Percentiles rank a stretch among this genome's conserved stretches.
phyloP scores from a whole-genome alignment of 768 basidiomycete genomes.

The Boletus fagicola region DNA sequence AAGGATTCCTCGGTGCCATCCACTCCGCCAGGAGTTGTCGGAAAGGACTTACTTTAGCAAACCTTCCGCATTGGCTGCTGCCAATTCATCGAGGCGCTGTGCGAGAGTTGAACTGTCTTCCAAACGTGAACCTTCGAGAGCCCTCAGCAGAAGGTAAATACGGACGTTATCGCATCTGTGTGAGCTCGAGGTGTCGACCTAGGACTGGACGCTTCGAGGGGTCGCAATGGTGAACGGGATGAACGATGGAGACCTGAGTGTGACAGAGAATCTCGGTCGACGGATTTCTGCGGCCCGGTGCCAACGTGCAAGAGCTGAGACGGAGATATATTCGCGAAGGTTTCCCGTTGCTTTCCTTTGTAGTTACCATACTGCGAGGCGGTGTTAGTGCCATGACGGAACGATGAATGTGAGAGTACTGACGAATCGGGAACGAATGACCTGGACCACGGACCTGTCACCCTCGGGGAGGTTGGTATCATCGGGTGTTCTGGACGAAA shows the following conservation, averaged over 20 bases:
- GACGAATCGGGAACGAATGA: conserved; percentile 62
- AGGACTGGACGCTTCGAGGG: conserved; percentile 23
- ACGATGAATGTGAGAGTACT: conserved; percentile 31
- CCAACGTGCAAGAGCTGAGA: conserved; percentile 33
- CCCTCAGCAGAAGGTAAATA: conserved; percentile 17
- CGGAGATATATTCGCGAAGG: conserved; percentile 30
- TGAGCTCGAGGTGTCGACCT: conserved; percentile 27
- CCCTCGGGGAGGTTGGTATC: conserved; percentile 21
- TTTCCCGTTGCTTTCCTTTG: conserved; percentile 57
- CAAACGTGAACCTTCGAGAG: conserved; percentile 13
- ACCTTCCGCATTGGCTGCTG: conserved; percentile 76
- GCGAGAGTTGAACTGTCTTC: conserved; percentile 65
- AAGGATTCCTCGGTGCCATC: background rate
- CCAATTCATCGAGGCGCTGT: conserved; percentile 77
- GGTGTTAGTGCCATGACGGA: conserved; percentile 12
- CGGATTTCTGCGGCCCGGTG: conserved; percentile 20
- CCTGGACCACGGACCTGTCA: conserved; percentile 51
- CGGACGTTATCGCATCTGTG: conserved; percentile 58
- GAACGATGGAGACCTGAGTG: conserved; percentile 14
- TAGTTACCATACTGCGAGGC: conserved; percentile 49
- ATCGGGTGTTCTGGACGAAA: conserved; percentile 25
- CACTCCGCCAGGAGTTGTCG: background rate
- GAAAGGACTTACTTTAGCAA: conserved; percentile 58
- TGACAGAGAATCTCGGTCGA: conserved; percentile 17
- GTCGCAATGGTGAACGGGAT: conserved; percentile 24